Conservation (phyloP, 495 filamentous ascomycete species). For the Amorphotheca resinae region DNA sequence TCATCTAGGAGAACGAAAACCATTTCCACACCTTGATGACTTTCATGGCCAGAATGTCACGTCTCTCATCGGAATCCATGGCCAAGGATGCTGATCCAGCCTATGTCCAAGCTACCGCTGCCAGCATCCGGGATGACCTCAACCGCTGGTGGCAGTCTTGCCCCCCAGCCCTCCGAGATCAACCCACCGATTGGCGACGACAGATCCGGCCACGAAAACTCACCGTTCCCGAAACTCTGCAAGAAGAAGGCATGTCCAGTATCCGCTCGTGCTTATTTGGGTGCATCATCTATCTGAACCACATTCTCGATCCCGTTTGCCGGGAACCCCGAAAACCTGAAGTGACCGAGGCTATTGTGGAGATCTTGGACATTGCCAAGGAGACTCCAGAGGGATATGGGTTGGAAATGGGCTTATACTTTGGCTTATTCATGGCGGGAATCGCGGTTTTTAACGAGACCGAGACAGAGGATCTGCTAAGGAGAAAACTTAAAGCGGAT, state of each 20-base stretch:
- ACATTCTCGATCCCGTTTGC: slow-evolving; percentile 1
- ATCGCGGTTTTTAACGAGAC: slow-evolving; percentile 1
- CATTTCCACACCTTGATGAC: slow-evolving; percentile 5
- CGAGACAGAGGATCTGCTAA: not conserved
- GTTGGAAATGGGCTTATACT: slow-evolving; percentile 6
- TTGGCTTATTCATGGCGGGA: slow-evolving; percentile 6
- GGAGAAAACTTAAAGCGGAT: not conserved
- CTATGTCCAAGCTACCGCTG: not conserved
- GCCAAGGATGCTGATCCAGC: not conserved
- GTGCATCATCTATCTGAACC: slow-evolving; percentile 6
- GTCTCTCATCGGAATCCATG: slow-evolving; percentile 2
- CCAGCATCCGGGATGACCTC: not conserved
- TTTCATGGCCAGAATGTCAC: slow-evolving; percentile 4
- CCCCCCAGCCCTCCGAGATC: not conserved
- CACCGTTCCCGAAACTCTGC: slow-evolving; percentile 1
- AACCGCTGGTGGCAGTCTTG: not conserved
- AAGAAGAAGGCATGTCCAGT: slow-evolving; percentile 3
- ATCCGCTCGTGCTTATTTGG: not conserved
- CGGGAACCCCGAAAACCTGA: not conserved
- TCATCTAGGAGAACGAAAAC: slow-evolving; percentile 1
- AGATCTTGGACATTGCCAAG: not conserved
- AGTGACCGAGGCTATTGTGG: not conserved
- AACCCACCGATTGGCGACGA: not conserved
- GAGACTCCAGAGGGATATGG: slow-evolving; percentile 7
- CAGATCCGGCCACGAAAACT: slow-evolving; percentile 1